These are phyloP conservation scores for Xeromyces bisporus DNA, from an alignment of 495 filamentous ascomycete species.

Conservation along the genomic window DNA sequence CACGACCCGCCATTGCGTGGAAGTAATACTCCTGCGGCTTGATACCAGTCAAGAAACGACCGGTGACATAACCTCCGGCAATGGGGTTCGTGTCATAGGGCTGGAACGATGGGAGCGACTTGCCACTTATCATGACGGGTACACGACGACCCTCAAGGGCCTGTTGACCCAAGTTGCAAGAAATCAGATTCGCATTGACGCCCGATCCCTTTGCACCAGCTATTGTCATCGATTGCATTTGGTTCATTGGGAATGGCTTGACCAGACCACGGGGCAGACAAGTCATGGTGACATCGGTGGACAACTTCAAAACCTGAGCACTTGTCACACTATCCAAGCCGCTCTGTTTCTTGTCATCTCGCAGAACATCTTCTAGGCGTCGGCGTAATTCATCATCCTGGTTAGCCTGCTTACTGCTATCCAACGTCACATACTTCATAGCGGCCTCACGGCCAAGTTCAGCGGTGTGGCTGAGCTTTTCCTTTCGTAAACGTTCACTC, in stretches of 20 bases:
- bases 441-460: constrained; percentile 70
- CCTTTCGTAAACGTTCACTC: constrained; percentile 54
- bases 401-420: constrained; percentile 36
- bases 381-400: constrained; percentile 52
- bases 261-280: constrained; percentile 70
- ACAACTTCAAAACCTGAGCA: constrained; percentile 48
- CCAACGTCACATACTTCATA: constrained; percentile 81
- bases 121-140: constrained; percentile 94
- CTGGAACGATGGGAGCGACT: constrained; percentile 86
- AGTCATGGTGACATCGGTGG: constrained; percentile 55
- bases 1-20: constrained; percentile 97
- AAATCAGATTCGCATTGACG: constrained; percentile 95
- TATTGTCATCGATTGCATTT: constrained; percentile 97
- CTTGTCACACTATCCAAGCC: constrained; percentile 78
- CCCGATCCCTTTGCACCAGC: constrained; percentile 86
- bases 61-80: constrained; percentile 85
- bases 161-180: constrained; percentile 93
- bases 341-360: constrained; percentile 78
- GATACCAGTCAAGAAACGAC: constrained; percentile 96
- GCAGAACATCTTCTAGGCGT: constrained; percentile 74
- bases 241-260: constrained; percentile 90
- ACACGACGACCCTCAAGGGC: constrained; percentile 89
- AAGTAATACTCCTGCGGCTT: constrained; percentile 98
- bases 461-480: constrained; percentile 50
- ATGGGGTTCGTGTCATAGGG: constrained; percentile 78